phyloP scores from a whole-genome alignment of 2,329 filamentous ascomycete genomes.

The Arthrobotrys sinensis region DNA sequence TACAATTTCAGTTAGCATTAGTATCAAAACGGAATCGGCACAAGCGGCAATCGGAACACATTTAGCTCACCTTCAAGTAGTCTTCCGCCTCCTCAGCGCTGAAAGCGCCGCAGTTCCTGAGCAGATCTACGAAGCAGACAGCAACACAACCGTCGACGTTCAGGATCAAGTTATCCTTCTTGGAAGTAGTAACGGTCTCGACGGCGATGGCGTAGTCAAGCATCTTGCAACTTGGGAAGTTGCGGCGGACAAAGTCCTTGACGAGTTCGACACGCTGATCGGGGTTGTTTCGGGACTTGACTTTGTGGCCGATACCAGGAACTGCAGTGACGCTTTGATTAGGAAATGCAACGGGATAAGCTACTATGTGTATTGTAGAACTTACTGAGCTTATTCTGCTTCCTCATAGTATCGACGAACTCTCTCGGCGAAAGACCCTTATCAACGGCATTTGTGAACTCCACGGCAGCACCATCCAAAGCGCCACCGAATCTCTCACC shows the following conservation, averaged over 20 bases:
- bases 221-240: slow-evolving; percentile 98
- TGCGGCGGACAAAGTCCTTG: slow-evolving; percentile 97
- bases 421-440: slow-evolving; percentile 98
- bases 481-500: slow-evolving; percentile 98
- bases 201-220: slow-evolving; percentile 99
- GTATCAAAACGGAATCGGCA: not conserved
- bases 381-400: slow-evolving; percentile 98
- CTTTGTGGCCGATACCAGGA: slow-evolving; percentile 97
- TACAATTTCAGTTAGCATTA: slow-evolving; percentile 38
- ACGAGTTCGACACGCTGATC: slow-evolving; percentile 99
- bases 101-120: slow-evolving; percentile 98
- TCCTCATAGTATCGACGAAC: slow-evolving; percentile 98
- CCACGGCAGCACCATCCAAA: slow-evolving; percentile 95
- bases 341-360: slow-evolving; percentile 59
- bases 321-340: slow-evolving; percentile 70
- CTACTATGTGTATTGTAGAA: slow-evolving; percentile 60
- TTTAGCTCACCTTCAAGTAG: slow-evolving; percentile 78
- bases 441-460: slow-evolving; percentile 98
- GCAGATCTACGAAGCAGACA: slow-evolving; percentile 97
- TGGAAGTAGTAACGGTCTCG: slow-evolving; percentile 97
- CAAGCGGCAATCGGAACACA: not conserved
- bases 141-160: slow-evolving; percentile 99
- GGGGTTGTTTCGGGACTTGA: slow-evolving; percentile 99
- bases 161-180: slow-evolving; percentile 99
- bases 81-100: slow-evolving; percentile 96